These are phyloP conservation scores for Diplodia corticola DNA, from an alignment of 2,329 filamentous ascomycete genomes.

Conservation along the genomic window DNA sequence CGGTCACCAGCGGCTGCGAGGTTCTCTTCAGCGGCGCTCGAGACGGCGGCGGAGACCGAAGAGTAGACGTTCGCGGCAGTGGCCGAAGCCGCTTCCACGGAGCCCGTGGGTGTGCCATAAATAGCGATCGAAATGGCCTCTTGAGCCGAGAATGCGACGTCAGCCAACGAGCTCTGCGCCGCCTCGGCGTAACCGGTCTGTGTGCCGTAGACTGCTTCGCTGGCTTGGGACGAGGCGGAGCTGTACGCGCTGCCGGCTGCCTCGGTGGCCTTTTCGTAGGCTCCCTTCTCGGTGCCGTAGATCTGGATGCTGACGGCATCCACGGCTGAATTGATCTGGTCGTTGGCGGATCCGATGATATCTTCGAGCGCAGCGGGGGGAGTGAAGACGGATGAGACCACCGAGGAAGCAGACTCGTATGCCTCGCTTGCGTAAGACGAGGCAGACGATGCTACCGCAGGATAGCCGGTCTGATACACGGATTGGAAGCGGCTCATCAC, in stretches of 20 bases:
- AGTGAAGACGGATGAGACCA: slow-evolving; percentile 54
- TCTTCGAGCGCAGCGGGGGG: slow-evolving; percentile 59
- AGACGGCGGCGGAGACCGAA: slow-evolving; percentile 41
- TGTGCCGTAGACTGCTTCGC: slow-evolving; percentile 57
- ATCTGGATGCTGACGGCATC: slow-evolving; percentile 59
- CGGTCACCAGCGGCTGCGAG: slow-evolving; percentile 29
- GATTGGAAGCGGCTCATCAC: slow-evolving; percentile 70
- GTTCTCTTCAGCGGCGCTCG: slow-evolving; percentile 46
- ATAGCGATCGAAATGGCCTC: slow-evolving; percentile 58
- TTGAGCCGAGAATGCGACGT: slow-evolving; percentile 57
- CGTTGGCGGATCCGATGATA: slow-evolving; percentile 57
- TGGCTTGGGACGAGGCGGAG: slow-evolving; percentile 51
- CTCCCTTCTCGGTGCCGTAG: slow-evolving; percentile 58
- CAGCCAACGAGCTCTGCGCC: slow-evolving; percentile 54
- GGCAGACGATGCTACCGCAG: slow-evolving; percentile 56
- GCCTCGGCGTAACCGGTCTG: slow-evolving; percentile 54
- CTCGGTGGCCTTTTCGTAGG: slow-evolving; percentile 55
- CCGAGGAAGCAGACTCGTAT: slow-evolving; percentile 50
- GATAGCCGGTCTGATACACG: slow-evolving; percentile 68
- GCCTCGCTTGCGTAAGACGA: slow-evolving; percentile 55
- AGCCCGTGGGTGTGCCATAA: slow-evolving; percentile 53
- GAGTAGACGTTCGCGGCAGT: slow-evolving; percentile 47
- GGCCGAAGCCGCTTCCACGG: slow-evolving; percentile 47
- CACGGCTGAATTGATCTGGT: slow-evolving; percentile 60
- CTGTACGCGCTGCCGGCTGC: slow-evolving; percentile 56